phyloP scores from a whole-genome alignment of 2,329 filamentous ascomycete genomes.

The Calonectria ilicicola region DNA sequence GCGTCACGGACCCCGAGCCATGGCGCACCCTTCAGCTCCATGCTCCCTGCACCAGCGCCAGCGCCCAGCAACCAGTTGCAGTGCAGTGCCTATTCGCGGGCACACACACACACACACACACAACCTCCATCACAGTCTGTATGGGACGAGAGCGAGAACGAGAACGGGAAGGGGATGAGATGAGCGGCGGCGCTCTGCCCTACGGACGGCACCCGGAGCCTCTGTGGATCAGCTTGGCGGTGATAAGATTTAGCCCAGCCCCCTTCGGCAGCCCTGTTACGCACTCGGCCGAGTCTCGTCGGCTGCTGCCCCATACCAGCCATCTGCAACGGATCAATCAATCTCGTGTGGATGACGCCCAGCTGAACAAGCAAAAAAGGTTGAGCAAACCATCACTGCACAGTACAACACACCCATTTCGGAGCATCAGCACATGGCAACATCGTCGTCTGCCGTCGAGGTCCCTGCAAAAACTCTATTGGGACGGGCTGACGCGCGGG shows the following conservation, averaged over 20 bases:
- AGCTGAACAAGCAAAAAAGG: neutral
- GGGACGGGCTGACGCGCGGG: slow-evolving; percentile 18
- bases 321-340: neutral
- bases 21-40: neutral
- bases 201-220: neutral
- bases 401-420: neutral
- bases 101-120: neutral
- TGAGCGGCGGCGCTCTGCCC: neutral
- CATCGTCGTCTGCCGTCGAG: slow-evolving; percentile 6
- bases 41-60: neutral
- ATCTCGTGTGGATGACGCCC: neutral
- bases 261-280: neutral
- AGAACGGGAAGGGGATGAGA: neutral
- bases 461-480: neutral
- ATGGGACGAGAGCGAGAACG: neutral
- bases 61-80: too few relatives aligned
- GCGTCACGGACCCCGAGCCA: neutral
- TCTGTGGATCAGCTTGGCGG: neutral
- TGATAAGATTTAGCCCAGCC: slow-evolving; percentile 8
- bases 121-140: neutral
- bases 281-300: neutral
- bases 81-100: too few relatives aligned
- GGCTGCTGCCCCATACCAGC: slow-evolving; percentile 26
- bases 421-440: neutral
- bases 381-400: neutral